A percentile compares a stretch with the other conserved stretches of the same genome.
These are phyloP conservation scores for Alloteropsis semialata DNA, from an alignment of 176 grass and related monocot species.

Conservation along the genomic window DNA sequence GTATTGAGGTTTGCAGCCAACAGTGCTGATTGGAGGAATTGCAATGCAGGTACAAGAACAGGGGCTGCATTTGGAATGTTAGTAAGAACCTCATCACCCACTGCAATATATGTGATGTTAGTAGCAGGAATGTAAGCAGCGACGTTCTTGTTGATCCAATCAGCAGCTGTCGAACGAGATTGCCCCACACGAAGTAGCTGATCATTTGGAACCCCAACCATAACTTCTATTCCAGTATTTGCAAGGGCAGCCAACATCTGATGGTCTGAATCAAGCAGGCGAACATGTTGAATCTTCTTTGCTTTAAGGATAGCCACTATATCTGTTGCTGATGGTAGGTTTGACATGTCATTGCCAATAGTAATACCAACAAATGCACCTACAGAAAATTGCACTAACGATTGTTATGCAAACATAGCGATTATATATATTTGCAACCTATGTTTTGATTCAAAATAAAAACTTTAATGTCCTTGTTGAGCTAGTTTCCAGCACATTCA, in stretches of 20 bases:
- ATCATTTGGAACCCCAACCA: constrained; percentile 79
- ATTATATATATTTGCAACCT: background rate
- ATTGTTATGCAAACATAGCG: background rate
- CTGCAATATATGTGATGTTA: constrained; percentile 93
- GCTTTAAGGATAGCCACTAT: constrained; percentile 82
- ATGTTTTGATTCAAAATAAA: background rate
- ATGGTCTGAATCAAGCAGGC: constrained; percentile 73
- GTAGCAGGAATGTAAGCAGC: constrained; percentile 72
- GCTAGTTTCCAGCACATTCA: background rate
- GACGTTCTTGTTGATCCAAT: constrained; percentile 95
- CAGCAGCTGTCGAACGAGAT: constrained; percentile 71
- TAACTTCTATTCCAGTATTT: constrained; percentile 89
- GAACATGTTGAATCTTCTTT: constrained; percentile 79
- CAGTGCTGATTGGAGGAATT: constrained; percentile 85
- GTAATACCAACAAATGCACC: constrained; percentile 90
- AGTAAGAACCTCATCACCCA: constrained; percentile 85
- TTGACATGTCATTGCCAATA: constrained; percentile 68
- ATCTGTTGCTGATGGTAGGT: constrained; percentile 54
- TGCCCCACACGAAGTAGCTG: constrained; percentile 80
- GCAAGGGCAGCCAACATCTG: constrained; percentile 83
- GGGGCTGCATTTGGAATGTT: constrained; percentile 75
- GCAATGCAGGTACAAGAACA: constrained; percentile 84
- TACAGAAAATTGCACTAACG: constrained; percentile 21
- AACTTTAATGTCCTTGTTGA: background rate
- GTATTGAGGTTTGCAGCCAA: constrained; percentile 89